A percentile compares a stretch with the other conserved stretches of the same genome.
Conservation (phyloP, 225 moss, liverwort and hornwort genomes). For the Bryoerythrophyllum caledonicum region DNA sequence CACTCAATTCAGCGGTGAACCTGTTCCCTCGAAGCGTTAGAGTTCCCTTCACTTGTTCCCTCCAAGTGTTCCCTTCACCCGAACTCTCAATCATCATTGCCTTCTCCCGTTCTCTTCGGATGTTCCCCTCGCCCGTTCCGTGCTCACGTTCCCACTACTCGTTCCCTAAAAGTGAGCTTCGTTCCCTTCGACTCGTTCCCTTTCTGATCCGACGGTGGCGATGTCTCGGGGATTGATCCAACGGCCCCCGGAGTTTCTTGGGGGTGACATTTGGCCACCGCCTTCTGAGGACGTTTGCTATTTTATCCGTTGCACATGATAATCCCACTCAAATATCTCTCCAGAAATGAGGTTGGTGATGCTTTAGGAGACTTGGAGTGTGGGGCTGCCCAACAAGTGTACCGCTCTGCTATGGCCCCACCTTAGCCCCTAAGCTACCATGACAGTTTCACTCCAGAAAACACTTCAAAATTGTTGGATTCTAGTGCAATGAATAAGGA, state of each 20-base stretch:
- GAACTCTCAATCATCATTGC: too few relatives aligned
- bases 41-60: too few relatives aligned
- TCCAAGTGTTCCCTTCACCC: too few relatives aligned
- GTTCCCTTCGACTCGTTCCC: too few relatives aligned
- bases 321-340: not conserved
- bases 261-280: constrained; percentile 17
- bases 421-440: too few relatives aligned
- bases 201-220: not conserved
- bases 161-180: not conserved
- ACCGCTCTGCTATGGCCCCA: not conserved
- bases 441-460: too few relatives aligned
- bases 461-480: too few relatives aligned
- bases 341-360: not conserved
- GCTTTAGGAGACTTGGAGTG: not conserved
- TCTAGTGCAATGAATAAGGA: too few relatives aligned
- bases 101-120: too few relatives aligned
- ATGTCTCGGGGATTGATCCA: not conserved
- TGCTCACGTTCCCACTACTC: too few relatives aligned
- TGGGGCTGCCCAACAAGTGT: not conserved
- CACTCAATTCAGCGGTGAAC: not conserved
- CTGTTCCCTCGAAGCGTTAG: not conserved
- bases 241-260: not conserved
- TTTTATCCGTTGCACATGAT: not conserved
- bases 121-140: too few relatives aligned
- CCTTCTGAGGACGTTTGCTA: not conserved